A percentile compares a stretch with the other conserved stretches of the same genome.
These are phyloP conservation scores for Cryptosporidium muris DNA, from an alignment of 169 alveolate species.

Conservation along the genomic window DNA sequence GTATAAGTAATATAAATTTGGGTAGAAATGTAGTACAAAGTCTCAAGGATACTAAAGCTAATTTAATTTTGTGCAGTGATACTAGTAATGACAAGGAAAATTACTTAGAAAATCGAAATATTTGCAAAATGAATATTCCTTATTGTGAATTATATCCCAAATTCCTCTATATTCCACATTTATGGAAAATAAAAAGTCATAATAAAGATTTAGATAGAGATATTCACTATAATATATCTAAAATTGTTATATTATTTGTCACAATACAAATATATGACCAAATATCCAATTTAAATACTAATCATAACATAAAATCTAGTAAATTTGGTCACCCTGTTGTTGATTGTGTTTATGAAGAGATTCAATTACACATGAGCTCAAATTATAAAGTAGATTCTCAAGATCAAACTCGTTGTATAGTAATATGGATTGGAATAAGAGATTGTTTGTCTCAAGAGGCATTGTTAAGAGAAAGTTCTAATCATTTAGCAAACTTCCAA, in stretches of 20 bases:
- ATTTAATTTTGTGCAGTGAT: no score
- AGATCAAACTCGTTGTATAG: conserved; percentile 28
- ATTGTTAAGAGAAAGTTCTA: background rate
- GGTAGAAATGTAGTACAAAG: no score
- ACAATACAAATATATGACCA: conserved; percentile 35
- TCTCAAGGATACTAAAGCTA: no score
- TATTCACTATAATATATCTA: background rate
- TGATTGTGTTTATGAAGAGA: conserved; percentile 35
- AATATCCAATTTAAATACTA: background rate
- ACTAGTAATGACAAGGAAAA: no score
- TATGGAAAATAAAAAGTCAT: conserved; percentile 8
- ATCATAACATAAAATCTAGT: background rate
- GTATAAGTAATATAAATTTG: background rate
- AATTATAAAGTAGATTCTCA: background rate
- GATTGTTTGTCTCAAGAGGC: conserved; percentile 62
- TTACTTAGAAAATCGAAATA: background rate
- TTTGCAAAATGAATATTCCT: conserved; percentile 18
- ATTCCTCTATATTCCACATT: conserved; percentile 35
- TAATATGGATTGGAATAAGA: conserved; percentile 65
- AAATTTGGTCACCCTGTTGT: conserved; percentile 39
- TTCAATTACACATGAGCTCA: background rate
- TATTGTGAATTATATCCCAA: conserved; percentile 44
- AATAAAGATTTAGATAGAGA: background rate
- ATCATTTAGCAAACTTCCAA: background rate
- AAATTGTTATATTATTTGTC: conserved; percentile 17